Conservation (phyloP, 73 alveolate genomes). For the Effrenium voratum region DNA sequence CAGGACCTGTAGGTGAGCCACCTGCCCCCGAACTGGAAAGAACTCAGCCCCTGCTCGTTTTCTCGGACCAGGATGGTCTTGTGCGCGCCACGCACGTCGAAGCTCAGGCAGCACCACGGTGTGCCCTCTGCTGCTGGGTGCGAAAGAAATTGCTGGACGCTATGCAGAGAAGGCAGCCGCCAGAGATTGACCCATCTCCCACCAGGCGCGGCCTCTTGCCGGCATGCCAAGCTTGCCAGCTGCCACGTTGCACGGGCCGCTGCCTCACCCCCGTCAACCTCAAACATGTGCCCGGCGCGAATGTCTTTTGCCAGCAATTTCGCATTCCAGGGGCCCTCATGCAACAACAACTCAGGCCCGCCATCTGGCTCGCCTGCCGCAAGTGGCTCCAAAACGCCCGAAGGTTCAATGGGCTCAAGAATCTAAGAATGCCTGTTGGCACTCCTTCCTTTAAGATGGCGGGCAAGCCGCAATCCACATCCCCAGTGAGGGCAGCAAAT, state of each 20-base stretch:
- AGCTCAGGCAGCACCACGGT: not conserved
- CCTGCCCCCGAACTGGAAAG: not conserved
- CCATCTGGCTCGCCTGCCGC: not conserved
- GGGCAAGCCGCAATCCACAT: not conserved
- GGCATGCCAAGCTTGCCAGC: not conserved
- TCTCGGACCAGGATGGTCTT: not conserved
- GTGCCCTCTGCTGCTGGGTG: not conserved
- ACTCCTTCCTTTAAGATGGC: not conserved
- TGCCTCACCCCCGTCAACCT: not conserved
- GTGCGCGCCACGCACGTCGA: slow-evolving; percentile 25
- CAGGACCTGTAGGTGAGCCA: not conserved
- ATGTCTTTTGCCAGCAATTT: not conserved
- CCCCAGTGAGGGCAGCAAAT: not conserved
- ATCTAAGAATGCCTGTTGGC: not conserved
- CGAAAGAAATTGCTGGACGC: not conserved
- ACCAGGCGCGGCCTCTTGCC: slow-evolving; percentile 12
- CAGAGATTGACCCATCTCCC: slow-evolving; percentile 16
- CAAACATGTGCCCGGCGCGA: not conserved
- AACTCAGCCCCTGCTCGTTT: not conserved
- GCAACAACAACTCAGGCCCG: not conserved
- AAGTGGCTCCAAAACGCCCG: not conserved
- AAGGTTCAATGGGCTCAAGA: not conserved
- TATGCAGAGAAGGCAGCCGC: slow-evolving; percentile 1
- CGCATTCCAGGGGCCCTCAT: not conserved
- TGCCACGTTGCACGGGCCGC: slow-evolving; percentile 7